A percentile compares a stretch with the other conserved stretches of the same genome.
phyloP scores from a whole-genome alignment of 805 yeast species.

The Teunomyces pallodes region DNA sequence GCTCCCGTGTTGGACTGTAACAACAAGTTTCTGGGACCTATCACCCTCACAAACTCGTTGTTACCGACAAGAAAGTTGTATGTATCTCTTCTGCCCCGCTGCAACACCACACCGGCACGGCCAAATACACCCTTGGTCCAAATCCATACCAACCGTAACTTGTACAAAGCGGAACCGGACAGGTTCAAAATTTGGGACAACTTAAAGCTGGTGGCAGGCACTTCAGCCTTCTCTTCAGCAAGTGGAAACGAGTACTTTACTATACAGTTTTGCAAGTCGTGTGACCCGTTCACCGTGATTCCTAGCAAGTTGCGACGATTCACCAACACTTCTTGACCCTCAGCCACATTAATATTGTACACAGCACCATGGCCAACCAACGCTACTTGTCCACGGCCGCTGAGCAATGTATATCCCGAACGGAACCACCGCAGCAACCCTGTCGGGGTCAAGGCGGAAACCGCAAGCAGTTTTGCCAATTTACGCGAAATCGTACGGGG shows the following conservation, averaged over 20 bases:
- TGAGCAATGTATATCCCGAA: conserved; percentile 45
- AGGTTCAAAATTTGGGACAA: background rate
- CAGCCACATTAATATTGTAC: conserved; percentile 44
- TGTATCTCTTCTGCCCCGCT: background rate
- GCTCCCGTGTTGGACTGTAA: conserved; percentile 43
- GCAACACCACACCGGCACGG: background rate
- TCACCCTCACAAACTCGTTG: conserved; percentile 46
- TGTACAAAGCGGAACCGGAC: background rate
- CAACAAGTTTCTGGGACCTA: conserved; percentile 54
- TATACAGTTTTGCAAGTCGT: conserved; percentile 43
- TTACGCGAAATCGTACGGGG: conserved; percentile 41
- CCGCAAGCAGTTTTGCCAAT: conserved; percentile 22
- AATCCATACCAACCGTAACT: background rate
- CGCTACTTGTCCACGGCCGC: conserved; percentile 59
- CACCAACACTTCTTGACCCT: conserved; percentile 48
- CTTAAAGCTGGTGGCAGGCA: background rate
- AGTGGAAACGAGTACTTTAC: conserved; percentile 22
- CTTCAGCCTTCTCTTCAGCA: background rate
- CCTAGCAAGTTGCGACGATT: conserved; percentile 48
- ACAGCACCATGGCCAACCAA: conserved; percentile 55
- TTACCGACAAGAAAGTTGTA: conserved; percentile 25
- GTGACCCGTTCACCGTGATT: conserved; percentile 46
- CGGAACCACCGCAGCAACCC: conserved; percentile 38
- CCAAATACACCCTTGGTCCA: background rate
- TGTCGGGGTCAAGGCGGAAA: conserved; percentile 28